Conservation (phyloP, 2,329 filamentous ascomycete species). For the Diaporthe sp. region DNA sequence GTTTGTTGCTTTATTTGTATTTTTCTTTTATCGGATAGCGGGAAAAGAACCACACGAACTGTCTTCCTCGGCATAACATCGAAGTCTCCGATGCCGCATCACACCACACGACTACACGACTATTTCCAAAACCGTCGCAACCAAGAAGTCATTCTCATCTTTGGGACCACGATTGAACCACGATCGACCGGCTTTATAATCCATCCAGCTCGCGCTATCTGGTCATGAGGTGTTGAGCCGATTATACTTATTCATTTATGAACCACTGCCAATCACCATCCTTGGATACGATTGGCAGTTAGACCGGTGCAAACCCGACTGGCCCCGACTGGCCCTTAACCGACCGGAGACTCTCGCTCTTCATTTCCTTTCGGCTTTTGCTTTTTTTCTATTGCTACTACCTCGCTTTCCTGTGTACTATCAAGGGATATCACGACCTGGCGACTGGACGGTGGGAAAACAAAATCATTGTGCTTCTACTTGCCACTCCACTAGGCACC, state of each 20-base stretch:
- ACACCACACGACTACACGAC: constrained; percentile 15
- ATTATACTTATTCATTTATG: not conserved
- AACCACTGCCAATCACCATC: not conserved
- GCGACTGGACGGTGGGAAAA: not conserved
- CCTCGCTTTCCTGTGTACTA: constrained; percentile 5
- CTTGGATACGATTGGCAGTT: not conserved
- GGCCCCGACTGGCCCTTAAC: not conserved
- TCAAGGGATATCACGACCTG: not conserved
- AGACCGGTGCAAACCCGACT: not conserved
- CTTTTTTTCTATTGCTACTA: not conserved
- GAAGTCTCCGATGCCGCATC: not conserved
- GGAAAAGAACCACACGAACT: constrained; percentile 25
- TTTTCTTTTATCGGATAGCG: not conserved
- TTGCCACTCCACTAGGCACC: not conserved
- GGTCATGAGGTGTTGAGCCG: not conserved
- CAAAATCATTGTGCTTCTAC: not conserved
- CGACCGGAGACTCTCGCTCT: not conserved
- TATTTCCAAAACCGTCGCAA: not conserved
- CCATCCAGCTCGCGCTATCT: constrained; percentile 23
- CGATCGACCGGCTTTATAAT: constrained; percentile 7
- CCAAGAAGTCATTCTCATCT: not conserved
- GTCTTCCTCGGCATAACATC: not conserved
- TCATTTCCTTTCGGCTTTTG: constrained; percentile 1
- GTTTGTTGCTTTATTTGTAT: constrained; percentile 28
- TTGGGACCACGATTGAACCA: not conserved